Base-by-base conservation (phyloP, 257 asterid species). In the Euphrasia confusa region DNA sequence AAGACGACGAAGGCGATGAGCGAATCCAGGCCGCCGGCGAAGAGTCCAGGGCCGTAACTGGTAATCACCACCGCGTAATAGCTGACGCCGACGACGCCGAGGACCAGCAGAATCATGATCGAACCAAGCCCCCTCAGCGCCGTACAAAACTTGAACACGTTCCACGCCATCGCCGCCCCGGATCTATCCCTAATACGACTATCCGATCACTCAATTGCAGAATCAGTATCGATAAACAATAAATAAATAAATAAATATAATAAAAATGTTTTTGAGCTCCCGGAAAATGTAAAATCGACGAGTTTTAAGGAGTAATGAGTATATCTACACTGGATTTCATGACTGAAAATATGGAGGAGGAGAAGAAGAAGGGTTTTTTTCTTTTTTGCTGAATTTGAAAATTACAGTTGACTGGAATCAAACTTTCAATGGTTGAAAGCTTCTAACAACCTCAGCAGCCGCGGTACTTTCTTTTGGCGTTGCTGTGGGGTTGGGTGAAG, bases 91-190 rank as follows among this genome's bases (percentile, higher is more conserved):
- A 85, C 86, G n/a, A 85, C 81, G 32, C 80, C 88, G 49, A 85
- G 83, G 47, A 85, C 94, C 68, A 83, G 71, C 11, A 83, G 65
- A 71, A 85, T 85, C 94, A 83, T 85, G 80, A 83, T 85, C 77
- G 94, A 85, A 6, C 94, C 94, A 27, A 85, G 64, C 10, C 90
- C 94, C 67, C 84, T 76, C 64, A 85, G 68, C 32, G 86, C 86
- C 9, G 84, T 80, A 54, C 94, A 85, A 65, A 85, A 85, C 64
- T 80, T 80, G 81, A 85, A 85, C 44, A 85, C 86, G 58, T 85
- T 83, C 94, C 90, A 85, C 21, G 94, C 90, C 94, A 85, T 85
- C 62, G 73, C 86, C 11, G 77, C 72, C 66, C 94, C 94, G 70
- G 90, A 83, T 85, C 90, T 83, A 80, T 80, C 66, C 94, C 79